These are phyloP conservation scores for Colletotrichum melonis DNA, from an alignment of 2,329 filamentous ascomycete species.

Conservation along the genomic window DNA sequence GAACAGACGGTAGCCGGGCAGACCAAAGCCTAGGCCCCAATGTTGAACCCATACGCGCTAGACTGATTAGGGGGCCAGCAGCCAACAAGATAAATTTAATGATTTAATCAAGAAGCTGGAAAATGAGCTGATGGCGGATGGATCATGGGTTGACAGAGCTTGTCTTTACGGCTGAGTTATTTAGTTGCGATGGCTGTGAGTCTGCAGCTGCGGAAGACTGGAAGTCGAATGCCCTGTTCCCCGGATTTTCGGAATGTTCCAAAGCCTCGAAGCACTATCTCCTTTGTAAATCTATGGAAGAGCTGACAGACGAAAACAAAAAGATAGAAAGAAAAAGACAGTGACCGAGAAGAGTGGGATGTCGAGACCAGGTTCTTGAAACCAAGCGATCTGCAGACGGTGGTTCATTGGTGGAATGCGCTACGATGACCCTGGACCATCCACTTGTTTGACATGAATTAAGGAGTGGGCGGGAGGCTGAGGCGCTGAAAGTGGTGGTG, in stretches of 20 bases:
- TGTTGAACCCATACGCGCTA: neutral
- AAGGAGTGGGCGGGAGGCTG: slow-evolving; percentile 26
- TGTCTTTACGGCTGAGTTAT: neutral
- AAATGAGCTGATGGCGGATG: neutral
- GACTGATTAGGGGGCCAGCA: neutral
- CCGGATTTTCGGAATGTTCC: slow-evolving; percentile 7
- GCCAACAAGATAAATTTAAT: neutral
- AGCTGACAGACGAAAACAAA: neutral
- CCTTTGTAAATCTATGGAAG: neutral
- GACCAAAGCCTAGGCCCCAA: neutral
- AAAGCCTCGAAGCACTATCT: neutral
- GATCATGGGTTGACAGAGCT: neutral
- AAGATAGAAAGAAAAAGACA: neutral
- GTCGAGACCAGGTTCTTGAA: neutral
- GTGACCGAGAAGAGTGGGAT: neutral
- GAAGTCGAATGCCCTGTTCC: neutral
- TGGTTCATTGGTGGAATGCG: neutral
- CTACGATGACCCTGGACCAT: neutral
- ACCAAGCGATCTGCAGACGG: neutral
- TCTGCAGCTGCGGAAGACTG: too few relatives aligned
- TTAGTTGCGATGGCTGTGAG: neutral
- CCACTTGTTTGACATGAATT: slow-evolving; percentile 33
- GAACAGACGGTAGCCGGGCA: neutral
- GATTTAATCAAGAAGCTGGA: neutral
- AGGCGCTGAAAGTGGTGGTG: neutral